A percentile compares a stretch with the other conserved stretches of the same genome.
phyloP scores from a whole-genome alignment of 2,329 filamentous ascomycete species.

The Tolypocladium sp. region DNA sequence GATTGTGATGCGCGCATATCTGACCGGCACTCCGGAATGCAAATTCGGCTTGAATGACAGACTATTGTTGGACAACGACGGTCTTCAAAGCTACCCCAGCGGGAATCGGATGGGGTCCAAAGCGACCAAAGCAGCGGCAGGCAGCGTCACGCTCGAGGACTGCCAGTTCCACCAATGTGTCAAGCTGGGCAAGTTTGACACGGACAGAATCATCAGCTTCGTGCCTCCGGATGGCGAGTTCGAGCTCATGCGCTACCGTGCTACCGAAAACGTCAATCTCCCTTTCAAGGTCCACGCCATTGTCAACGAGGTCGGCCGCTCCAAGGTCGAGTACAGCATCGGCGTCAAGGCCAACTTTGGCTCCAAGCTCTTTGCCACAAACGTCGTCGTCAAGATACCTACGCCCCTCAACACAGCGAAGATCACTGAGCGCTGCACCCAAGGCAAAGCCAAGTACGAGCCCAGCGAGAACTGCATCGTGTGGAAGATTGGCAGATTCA shows the following conservation, averaged over 20 bases:
- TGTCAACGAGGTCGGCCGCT: slow-evolving; percentile 93
- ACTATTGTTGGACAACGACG: slow-evolving; percentile 75
- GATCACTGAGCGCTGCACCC: slow-evolving; percentile 85
- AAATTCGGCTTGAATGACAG: slow-evolving; percentile 98
- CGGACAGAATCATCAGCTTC: slow-evolving; percentile 93
- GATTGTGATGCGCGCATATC: slow-evolving; percentile 97
- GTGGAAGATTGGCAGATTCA: slow-evolving; percentile 98
- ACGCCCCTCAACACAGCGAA: slow-evolving; percentile 94
- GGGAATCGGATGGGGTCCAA: slow-evolving; percentile 76
- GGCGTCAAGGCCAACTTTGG: slow-evolving; percentile 96
- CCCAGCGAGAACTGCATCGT: slow-evolving; percentile 96
- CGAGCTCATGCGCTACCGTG: slow-evolving; percentile 96
- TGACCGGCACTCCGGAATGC: slow-evolving; percentile 93
- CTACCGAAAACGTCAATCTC: slow-evolving; percentile 96
- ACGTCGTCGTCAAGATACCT: slow-evolving; percentile 87
- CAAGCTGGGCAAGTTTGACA: slow-evolving; percentile 93
- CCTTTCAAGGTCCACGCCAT: slow-evolving; percentile 99
- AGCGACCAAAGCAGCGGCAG: slow-evolving; percentile 89
- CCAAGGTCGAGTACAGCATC: slow-evolving; percentile 97
- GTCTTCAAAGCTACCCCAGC: slow-evolving; percentile 54
- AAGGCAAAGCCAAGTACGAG: slow-evolving; percentile 98
- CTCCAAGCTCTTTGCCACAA: slow-evolving; percentile 91
- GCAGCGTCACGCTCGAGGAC: slow-evolving; percentile 91
- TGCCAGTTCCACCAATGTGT: slow-evolving; percentile 99
- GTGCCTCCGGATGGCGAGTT: slow-evolving; percentile 96